Base-by-base conservation (phyloP, 2,329 filamentous ascomycete genomes). In the Graphiopsis chlorocephala region DNA sequence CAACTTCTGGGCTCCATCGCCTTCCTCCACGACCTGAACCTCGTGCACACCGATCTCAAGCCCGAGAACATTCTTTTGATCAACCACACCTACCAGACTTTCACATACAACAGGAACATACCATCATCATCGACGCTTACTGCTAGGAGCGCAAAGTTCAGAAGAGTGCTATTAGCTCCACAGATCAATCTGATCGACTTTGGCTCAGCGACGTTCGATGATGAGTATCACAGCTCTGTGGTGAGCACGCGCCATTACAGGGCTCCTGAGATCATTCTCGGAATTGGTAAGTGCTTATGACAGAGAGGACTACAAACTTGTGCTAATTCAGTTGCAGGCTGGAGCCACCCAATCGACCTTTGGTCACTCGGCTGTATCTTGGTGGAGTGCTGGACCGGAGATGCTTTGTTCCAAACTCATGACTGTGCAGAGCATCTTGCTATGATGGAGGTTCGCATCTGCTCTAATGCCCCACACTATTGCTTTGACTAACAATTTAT, bases 1-100 rank as follows among this genome's bases (percentile, higher is more conserved):
- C 95, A 99, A 76, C 83, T 99, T 17, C 91, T 99, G 67, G 98
- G 94, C n/a, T 98, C 94, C 73, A 96, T 99, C 73, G 95, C 95
- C 65, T 99, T 98, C 78, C 84, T 99, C 25, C 95, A 99, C 76
- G 95, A 99, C 78, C 85, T 99, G 20, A 97, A 98, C 76, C 86
- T 99, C 69, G 97, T 99, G 67, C 95, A 99, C 76, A 99, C 95
- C 50, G 87, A 89, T 76, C 75, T 89, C 67, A 89, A 89, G 75
- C 87, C 87, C 2, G 87, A 89, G 76, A 89, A 89, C 70, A 89
- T 89, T 67, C 81, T 89, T 20, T 81, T 89, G 26, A 85, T 89
- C 66, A 86, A 85, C 74, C 87, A 85, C 75, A 79, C 79, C 53
- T 89, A 89, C 70, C 87, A 89, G 73, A 89, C 87, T 1, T 89